Conservation (phyloP, 768 basidiomycete species). For the Termitomyces sp. region DNA sequence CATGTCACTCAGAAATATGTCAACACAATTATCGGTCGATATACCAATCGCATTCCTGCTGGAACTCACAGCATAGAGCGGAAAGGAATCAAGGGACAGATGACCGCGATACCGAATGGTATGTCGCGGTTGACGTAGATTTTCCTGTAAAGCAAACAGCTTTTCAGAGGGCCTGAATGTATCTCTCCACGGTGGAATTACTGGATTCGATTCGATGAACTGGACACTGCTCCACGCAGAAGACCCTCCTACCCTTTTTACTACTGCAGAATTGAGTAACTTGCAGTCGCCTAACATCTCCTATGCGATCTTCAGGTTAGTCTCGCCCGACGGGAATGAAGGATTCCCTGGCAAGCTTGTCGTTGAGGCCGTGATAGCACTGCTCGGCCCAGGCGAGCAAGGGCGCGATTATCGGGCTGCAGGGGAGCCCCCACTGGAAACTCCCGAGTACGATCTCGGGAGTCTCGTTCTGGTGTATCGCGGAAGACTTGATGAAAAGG, state of each 20-base stretch:
- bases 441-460: conserved; percentile 47
- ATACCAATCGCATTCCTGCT: conserved; percentile 68
- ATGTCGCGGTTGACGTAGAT: conserved; percentile 4
- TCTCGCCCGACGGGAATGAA: conserved; percentile 62
- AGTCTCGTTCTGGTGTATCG: conserved; percentile 65
- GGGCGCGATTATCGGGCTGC: conserved; percentile 19
- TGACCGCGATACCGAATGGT: conserved; percentile 42
- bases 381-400: conserved; percentile 34
- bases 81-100: conserved; percentile 41
- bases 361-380: conserved; percentile 50
- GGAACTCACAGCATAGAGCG: conserved; percentile 46
- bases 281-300: conserved; percentile 27
- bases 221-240: conserved; percentile 44
- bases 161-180: conserved; percentile 43
- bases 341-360: conserved; percentile 61
- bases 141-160: not conserved
- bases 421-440: conserved; percentile 15
- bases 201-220: conserved; percentile 52
- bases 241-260: conserved; percentile 46
- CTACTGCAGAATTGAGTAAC: conserved; percentile 42
- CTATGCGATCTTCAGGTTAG: conserved; percentile 49
- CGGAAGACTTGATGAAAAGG: conserved; percentile 50
- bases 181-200: conserved; percentile 67
- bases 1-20: conserved; percentile 62
- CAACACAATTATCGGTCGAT: conserved; percentile 69